Evolutionary conservation across 1,284 basidiomycete species (phyloP).

Genomic region (Schizophyllum commune): DNA sequence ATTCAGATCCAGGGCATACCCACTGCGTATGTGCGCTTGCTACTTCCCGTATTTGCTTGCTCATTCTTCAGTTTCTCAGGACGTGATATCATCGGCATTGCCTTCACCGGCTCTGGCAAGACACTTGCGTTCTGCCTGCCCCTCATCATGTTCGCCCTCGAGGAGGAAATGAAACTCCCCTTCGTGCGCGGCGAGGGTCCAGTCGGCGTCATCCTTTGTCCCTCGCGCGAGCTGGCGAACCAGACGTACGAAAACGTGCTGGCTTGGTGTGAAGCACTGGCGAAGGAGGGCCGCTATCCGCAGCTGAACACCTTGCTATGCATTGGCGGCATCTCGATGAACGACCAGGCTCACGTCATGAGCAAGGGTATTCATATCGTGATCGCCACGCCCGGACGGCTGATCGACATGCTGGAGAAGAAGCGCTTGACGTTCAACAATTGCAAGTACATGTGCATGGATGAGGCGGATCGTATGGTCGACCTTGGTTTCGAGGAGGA

Average conservation of each 20-base stretch:
- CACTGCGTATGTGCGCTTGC: conserved; percentile 61
- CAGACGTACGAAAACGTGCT: conserved; percentile 96
- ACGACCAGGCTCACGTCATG: conserved; percentile 87
- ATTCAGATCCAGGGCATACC: conserved; percentile 98
- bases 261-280: conserved; percentile 77
- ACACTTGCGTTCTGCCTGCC: conserved; percentile 89
- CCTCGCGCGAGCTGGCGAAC: conserved; percentile 87
- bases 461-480: conserved; percentile 99
- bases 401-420: conserved; percentile 98
- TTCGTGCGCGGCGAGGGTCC: conserved; percentile 93
- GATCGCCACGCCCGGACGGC: conserved; percentile 90
- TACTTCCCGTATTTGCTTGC: conserved; percentile 9
- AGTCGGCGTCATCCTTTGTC: conserved; percentile 91
- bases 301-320: conserved; percentile 84
- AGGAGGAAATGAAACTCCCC: conserved; percentile 88
- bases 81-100: conserved; percentile 92
- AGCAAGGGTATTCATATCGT: conserved; percentile 92
- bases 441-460: conserved; percentile 95
- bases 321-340: conserved; percentile 98
- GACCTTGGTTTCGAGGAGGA: conserved; percentile 99
- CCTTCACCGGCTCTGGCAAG: conserved; percentile 91
- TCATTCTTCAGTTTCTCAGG: conserved; percentile 64
- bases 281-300: conserved; percentile 77
- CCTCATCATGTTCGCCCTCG: conserved; percentile 90
- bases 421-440: conserved; percentile 85